Evolutionary conservation across 2,329 filamentous ascomycete species (phyloP).

Genomic region (Xylariaceae sp.): DNA sequence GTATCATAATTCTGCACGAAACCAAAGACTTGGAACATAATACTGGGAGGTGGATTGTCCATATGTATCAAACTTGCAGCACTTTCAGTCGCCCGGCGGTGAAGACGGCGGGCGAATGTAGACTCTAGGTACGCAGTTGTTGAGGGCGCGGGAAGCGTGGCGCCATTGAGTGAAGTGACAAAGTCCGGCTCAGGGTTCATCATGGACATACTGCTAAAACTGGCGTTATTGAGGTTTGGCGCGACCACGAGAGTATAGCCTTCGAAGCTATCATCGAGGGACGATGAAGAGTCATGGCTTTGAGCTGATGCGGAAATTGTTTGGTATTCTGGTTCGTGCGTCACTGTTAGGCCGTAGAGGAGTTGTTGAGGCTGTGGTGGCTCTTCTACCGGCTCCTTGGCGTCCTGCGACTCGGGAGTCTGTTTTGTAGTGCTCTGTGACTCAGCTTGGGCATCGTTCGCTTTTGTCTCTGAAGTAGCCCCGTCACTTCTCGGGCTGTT

Average conservation of each 20-base stretch:
- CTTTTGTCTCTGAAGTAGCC: slow-evolving; percentile 10
- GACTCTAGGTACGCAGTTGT: slow-evolving; percentile 52
- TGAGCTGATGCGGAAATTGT: not conserved
- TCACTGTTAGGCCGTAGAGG: slow-evolving; percentile 12
- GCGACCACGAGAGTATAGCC: slow-evolving; percentile 49
- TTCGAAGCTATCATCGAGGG: slow-evolving; percentile 10
- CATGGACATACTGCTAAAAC: slow-evolving; percentile 40
- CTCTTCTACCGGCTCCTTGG: not conserved
- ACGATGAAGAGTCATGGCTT: not conserved
- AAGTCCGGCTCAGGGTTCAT: slow-evolving; percentile 29
- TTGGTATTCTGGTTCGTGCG: slow-evolving; percentile 13
- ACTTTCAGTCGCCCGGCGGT: slow-evolving; percentile 60
- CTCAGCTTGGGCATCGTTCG: not conserved
- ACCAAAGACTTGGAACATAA: slow-evolving; percentile 59
- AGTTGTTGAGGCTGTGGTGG: slow-evolving; percentile 7
- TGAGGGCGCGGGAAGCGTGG: slow-evolving; percentile 30
- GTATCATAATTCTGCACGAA: slow-evolving; percentile 63
- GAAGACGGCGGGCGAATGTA: slow-evolving; percentile 67
- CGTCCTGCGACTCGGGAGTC: not conserved
- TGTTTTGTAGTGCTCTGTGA: not conserved
- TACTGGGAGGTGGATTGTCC: slow-evolving; percentile 43
- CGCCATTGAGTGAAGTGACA: not conserved
- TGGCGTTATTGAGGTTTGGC: slow-evolving; percentile 50
- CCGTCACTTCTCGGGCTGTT: slow-evolving; percentile 30
- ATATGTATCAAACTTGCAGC: slow-evolving; percentile 56